phyloP scores from a whole-genome alignment of 345 rosid species.

The Odontarrhena argentea region DNA sequence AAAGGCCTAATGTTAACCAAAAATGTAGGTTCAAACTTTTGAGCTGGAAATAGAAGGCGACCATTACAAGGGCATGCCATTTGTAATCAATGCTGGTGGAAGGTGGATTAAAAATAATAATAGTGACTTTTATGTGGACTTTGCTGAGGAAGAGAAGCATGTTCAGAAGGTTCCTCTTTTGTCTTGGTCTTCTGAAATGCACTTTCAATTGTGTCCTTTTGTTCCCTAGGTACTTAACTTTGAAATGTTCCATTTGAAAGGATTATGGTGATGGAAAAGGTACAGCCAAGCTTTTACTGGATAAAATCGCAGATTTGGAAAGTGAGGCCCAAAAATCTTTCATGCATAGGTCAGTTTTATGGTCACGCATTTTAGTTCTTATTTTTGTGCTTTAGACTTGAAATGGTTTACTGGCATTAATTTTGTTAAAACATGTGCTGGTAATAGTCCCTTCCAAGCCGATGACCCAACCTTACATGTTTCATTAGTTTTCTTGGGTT shows the following conservation, averaged over 20 bases:
- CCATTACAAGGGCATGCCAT: conserved; percentile 81
- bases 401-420: conserved; percentile 12
- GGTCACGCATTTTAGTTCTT: conserved; percentile 25
- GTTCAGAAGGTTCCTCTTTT: conserved; percentile 64
- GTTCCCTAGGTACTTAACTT: conserved; percentile 19
- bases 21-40: conserved; percentile 70
- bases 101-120: conserved; percentile 80
- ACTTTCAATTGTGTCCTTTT: conserved; percentile 22
- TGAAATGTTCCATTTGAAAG: conserved; percentile 44
- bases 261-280: conserved; percentile 79
- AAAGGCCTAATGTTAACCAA: conserved; percentile 24
- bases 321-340: conserved; percentile 97
- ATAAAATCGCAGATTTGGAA: conserved; percentile 75
- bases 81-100: conserved; percentile 74
- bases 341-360: conserved; percentile 86
- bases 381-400: conserved; percentile 19
- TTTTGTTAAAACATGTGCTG: conserved; percentile 22
- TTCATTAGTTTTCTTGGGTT: conserved; percentile 22
- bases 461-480: conserved; percentile 5
- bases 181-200: conserved; percentile 22
- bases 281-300: conserved; percentile 76
- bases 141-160: conserved; percentile 53
- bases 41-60: conserved; percentile 80
- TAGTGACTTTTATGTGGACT: conserved; percentile 79
- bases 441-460: conserved; percentile 1